phyloP scores from a whole-genome alignment of 1,284 basidiomycete genomes.

The Termitomyces sp. region DNA sequence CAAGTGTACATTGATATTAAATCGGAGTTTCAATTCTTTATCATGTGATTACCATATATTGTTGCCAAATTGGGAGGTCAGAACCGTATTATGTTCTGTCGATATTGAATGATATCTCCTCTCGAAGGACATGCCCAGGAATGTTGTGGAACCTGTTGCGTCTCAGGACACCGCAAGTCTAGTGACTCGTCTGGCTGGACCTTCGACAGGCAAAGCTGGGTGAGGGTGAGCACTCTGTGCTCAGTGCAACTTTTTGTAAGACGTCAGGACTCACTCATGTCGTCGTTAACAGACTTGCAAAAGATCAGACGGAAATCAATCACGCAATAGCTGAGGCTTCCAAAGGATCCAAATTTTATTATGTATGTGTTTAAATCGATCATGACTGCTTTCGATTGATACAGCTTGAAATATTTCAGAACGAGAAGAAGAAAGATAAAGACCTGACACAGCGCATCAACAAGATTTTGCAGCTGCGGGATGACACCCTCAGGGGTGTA shows the following conservation, averaged over 20 bases:
- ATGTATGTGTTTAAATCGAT: slow-evolving; percentile 38
- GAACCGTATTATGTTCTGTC: too few relatives aligned
- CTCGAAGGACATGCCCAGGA: neutral
- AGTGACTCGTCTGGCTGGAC: slow-evolving; percentile 68
- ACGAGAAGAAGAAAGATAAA: slow-evolving; percentile 80
- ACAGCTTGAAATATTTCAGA: slow-evolving; percentile 42
- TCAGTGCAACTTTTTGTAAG: neutral
- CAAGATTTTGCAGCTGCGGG: slow-evolving; percentile 59
- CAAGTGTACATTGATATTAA: too few relatives aligned
- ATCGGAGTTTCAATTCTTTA: too few relatives aligned
- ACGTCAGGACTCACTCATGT: neutral
- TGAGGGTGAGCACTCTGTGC: slow-evolving; percentile 26
- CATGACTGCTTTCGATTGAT: neutral
- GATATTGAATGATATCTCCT: neutral
- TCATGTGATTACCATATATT: too few relatives aligned
- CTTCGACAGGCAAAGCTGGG: slow-evolving; percentile 77
- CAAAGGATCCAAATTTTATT: slow-evolving; percentile 81
- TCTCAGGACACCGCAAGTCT: slow-evolving; percentile 66
- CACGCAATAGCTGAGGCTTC: slow-evolving; percentile 76
- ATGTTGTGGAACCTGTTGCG: slow-evolving; percentile 4
- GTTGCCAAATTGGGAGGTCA: too few relatives aligned
- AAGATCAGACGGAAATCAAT: slow-evolving; percentile 77
- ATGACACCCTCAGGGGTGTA: slow-evolving; percentile 52
- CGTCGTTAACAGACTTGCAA: slow-evolving; percentile 49
- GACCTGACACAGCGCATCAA: slow-evolving; percentile 71